Base-by-base conservation (phyloP, 345 rosid species). In the Syzygium aromaticum region DNA sequence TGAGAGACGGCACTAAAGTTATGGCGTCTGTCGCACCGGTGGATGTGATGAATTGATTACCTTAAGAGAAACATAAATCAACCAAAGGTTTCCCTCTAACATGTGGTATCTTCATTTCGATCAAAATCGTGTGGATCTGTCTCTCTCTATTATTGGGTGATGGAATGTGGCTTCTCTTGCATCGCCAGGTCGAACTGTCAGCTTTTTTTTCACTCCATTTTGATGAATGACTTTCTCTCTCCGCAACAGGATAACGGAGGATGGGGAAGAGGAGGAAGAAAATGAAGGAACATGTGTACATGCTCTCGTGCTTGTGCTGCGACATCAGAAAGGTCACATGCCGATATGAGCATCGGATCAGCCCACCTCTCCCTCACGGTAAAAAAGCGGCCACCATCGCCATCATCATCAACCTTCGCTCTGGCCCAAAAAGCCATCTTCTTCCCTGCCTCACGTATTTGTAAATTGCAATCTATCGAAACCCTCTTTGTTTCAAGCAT, bases 21-120 rank as follows among this genome's bases (percentile, higher is more conserved):
- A 13, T 8, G 0, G 73, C 38, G 17, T 0, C 28, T 3, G 33
- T n/a, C 5, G 0, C 17, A 13, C 33, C 11, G 73, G 0, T 0
- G 73, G 33, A 61, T n/a, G 7, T 16, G 19, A n/a, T n/a, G 19
- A 61, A 61, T 61, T 61, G 28, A 61, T 61, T 14, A 61, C 1
- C 73, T 61, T 61, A 2, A 0, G 73, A 14, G 73, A 0, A n/a
- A 61, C 73, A n/a, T 28, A 6, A 61, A 0, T n/a, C 73, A n/a
- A 33, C 73, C 33, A 61, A n/a, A 61, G 17, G 14, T 61, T 61
- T 61, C 73, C 33, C 73, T 61, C 38, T 14, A 61, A 61, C 14
- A n/a, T 1, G 38, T 6, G 73, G 16, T 61, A 0, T 14, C 0
- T 61, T n/a, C 38, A 61, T 61, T n/a, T 61, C 16, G 33, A 61